Evolutionary conservation across 257 asterid species (phyloP).

Genomic region (Ophiorrhiza pumila): DNA sequence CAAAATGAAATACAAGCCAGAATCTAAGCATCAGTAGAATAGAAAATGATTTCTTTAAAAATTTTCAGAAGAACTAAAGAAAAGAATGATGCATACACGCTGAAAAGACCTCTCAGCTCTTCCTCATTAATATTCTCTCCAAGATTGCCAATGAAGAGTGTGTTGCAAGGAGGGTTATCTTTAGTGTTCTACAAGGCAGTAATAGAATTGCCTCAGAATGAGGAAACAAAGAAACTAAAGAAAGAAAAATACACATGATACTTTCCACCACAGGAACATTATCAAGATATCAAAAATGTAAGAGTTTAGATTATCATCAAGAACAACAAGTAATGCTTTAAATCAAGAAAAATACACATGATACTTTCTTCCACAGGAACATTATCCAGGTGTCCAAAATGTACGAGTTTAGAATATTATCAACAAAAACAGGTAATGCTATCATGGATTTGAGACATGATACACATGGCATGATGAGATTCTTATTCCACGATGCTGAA

Average conservation of each 20-base stretch:
- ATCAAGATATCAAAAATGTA: not conserved
- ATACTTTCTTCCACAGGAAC: no score
- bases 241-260: not conserved
- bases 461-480: not conserved
- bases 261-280: no score
- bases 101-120: slow-evolving; percentile 83
- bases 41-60: slow-evolving; percentile 1
- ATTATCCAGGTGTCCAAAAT: not conserved
- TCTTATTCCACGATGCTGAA: not conserved
- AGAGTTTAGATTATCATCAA: no score
- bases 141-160: slow-evolving; percentile 95
- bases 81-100: slow-evolving; percentile 42
- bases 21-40: slow-evolving; percentile 13
- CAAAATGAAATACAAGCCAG: not conserved
- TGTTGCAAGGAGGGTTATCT: slow-evolving; percentile 98
- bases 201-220: slow-evolving; percentile 5
- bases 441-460: not conserved
- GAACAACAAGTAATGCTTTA: no score
- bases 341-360: not conserved
- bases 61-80: slow-evolving; percentile 1
- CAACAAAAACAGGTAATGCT: not conserved
- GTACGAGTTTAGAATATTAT: no score
- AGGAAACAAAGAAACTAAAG: not conserved
- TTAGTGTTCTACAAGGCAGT: slow-evolving; percentile 66
- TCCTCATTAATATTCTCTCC: slow-evolving; percentile 97